Percentiles rank a stretch among this genome's conserved stretches.
These are phyloP conservation scores for Neurospora sublineolata DNA, from an alignment of 495 filamentous ascomycete species.

Conservation along the genomic window DNA sequence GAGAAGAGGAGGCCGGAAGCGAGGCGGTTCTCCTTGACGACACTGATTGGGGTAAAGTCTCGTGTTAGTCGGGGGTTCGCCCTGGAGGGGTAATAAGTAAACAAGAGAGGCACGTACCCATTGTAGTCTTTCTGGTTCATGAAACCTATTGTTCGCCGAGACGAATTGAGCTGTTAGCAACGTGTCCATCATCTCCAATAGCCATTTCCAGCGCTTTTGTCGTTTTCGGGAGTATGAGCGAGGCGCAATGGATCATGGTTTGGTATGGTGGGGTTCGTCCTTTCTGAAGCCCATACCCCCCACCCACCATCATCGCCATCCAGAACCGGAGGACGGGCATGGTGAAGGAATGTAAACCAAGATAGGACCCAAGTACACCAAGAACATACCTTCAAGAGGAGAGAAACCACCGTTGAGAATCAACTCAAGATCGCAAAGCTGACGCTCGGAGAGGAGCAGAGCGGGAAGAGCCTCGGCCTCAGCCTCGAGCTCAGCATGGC, in stretches of 20 bases:
- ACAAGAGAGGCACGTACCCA: constrained; percentile 45
- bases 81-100: background rate
- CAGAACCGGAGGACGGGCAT: background rate
- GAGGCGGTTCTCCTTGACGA: constrained; percentile 76
- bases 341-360: background rate
- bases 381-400: constrained; percentile 76
- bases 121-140: constrained; percentile 96
- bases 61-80: background rate
- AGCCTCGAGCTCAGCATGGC: constrained; percentile 58
- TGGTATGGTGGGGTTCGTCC: constrained; percentile 16
- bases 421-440: constrained; percentile 94
- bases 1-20: constrained; percentile 85
- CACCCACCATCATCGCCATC: background rate
- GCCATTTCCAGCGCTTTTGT: background rate
- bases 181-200: background rate
- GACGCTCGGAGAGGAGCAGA: constrained; percentile 76
- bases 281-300: constrained; percentile 14
- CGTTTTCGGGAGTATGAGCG: background rate
- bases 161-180: constrained; percentile 7
- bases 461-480: constrained; percentile 85
- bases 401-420: constrained; percentile 95
- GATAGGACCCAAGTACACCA: background rate
- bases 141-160: constrained; percentile 53
- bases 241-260: background rate
- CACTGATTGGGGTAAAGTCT: constrained; percentile 37